Evolutionary conservation across 2,329 filamentous ascomycete species (phyloP).

Genomic region (Lasiodiplodia gonubiensis): DNA sequence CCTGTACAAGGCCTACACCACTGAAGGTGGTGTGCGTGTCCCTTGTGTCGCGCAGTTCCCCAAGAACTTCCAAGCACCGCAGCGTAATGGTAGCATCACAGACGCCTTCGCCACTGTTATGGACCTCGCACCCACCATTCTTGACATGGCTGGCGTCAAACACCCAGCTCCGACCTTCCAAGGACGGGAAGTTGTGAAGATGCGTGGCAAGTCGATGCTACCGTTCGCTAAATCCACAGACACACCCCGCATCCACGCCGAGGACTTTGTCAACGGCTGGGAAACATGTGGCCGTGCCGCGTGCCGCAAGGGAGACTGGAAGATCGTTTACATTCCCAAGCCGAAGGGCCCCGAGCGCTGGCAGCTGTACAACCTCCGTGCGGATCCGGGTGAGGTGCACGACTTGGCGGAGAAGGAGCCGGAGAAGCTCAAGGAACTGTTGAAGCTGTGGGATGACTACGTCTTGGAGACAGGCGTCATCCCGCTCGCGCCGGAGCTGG

Average conservation of each 20-base stretch:
- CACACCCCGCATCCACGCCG: conserved; percentile 52
- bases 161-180: conserved; percentile 62
- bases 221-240: conserved; percentile 46
- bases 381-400: conserved; percentile 59
- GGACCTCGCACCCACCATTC: conserved; percentile 51
- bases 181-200: conserved; percentile 57
- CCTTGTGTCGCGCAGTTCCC: conserved; percentile 55
- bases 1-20: conserved; percentile 55
- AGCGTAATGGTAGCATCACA: conserved; percentile 48
- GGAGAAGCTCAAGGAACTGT: conserved; percentile 54
- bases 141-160: conserved; percentile 55
- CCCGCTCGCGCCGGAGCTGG: conserved; percentile 64
- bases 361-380: conserved; percentile 62
- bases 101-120: conserved; percentile 57
- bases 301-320: conserved; percentile 62
- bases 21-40: conserved; percentile 59
- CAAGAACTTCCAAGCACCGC: conserved; percentile 22
- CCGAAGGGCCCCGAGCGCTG: conserved; percentile 62
- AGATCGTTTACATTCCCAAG: conserved; percentile 63
- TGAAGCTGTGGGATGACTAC: conserved; percentile 64
- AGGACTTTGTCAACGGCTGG: conserved; percentile 62
- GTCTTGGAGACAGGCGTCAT: conserved; percentile 65
- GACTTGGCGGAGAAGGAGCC: conserved; percentile 50
- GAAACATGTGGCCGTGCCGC: conserved; percentile 62
- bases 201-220: conserved; percentile 58